These are phyloP conservation scores for Polyplosphaeria fusca DNA, from an alignment of 495 filamentous ascomycete genomes.

Conservation along the genomic window DNA sequence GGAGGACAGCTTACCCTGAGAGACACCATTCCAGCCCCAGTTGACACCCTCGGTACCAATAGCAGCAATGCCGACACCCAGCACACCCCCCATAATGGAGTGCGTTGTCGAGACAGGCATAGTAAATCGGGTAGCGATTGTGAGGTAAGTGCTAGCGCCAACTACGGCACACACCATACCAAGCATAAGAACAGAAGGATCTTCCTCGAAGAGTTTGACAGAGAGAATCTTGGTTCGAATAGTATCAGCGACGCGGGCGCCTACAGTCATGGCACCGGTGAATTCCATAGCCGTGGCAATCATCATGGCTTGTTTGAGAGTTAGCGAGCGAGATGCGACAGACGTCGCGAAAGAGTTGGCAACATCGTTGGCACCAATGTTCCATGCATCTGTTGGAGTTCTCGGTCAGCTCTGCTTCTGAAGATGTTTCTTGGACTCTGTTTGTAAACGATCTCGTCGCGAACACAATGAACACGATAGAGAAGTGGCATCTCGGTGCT, in stretches of 20 bases:
- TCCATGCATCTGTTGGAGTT: no score
- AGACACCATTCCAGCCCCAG: conserved; percentile 44
- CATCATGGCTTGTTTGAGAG: conserved; percentile 31
- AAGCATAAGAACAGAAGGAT: conserved; percentile 60
- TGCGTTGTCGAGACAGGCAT: conserved; percentile 28
- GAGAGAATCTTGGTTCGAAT: conserved; percentile 43
- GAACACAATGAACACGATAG: not conserved
- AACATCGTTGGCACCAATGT: conserved; percentile 56
- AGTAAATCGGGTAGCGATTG: conserved; percentile 20
- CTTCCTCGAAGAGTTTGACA: conserved; percentile 46
- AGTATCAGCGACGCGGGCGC: conserved; percentile 53
- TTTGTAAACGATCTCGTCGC: not conserved
- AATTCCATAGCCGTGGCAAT: conserved; percentile 32
- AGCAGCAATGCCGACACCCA: conserved; percentile 41
- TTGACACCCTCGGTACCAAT: conserved; percentile 55
- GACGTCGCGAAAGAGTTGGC: conserved; percentile 57
- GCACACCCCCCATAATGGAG: conserved; percentile 42
- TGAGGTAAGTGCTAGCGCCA: conserved; percentile 26
- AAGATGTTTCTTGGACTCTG: not conserved
- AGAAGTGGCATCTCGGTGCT: conserved; percentile 59
- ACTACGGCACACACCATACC: conserved; percentile 34
- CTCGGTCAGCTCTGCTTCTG: not conserved
- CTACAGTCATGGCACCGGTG: conserved; percentile 56
- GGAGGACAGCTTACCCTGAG: conserved; percentile 11
- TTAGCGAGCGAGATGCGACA: conserved; percentile 30